Conservation (phyloP, 345 rosid species). For the Arabidopsis arenosa region DNA sequence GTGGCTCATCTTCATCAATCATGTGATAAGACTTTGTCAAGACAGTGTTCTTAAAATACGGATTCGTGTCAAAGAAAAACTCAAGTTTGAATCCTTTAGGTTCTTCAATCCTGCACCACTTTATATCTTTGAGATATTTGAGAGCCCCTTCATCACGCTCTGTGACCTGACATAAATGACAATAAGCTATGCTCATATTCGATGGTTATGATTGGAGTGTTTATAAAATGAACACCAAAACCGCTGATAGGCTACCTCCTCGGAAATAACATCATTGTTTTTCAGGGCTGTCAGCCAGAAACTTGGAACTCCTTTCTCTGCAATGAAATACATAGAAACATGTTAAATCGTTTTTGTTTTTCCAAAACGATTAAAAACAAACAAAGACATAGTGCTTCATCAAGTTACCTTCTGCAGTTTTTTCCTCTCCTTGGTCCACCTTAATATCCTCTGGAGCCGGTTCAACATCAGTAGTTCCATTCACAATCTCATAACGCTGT, state of each 20-base stretch:
- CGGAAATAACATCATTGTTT: conserved; percentile 75
- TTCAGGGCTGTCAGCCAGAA: conserved; percentile 91
- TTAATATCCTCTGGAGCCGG: conserved; percentile 52
- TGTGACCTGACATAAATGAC: conserved; percentile 52
- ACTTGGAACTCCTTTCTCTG: conserved; percentile 92
- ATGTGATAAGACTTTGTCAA: conserved; percentile 89
- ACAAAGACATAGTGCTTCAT: background rate
- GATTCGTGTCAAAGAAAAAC: conserved; percentile 78
- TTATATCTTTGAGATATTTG: conserved; percentile 76
- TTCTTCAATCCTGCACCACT: conserved; percentile 73
- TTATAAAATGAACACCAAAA: background rate
- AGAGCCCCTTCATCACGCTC: conserved; percentile 94
- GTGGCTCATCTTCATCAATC: conserved; percentile 94
- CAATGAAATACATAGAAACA: conserved; percentile 22
- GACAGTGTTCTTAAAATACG: conserved; percentile 72
- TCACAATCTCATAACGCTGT: conserved; percentile 85
- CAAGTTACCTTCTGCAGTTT: conserved; percentile 58
- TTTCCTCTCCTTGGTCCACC: conserved; percentile 57
- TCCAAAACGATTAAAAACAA: background rate
- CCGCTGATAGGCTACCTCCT: conserved; percentile 60
- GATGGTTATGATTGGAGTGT: conserved; percentile 1
- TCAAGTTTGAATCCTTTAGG: conserved; percentile 96
- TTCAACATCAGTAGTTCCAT: conserved; percentile 68
- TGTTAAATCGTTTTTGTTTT: background rate
- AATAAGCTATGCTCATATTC: background rate